Conservation (phyloP, 805 yeast species). For the Trichomonascus vanleenenianus region DNA sequence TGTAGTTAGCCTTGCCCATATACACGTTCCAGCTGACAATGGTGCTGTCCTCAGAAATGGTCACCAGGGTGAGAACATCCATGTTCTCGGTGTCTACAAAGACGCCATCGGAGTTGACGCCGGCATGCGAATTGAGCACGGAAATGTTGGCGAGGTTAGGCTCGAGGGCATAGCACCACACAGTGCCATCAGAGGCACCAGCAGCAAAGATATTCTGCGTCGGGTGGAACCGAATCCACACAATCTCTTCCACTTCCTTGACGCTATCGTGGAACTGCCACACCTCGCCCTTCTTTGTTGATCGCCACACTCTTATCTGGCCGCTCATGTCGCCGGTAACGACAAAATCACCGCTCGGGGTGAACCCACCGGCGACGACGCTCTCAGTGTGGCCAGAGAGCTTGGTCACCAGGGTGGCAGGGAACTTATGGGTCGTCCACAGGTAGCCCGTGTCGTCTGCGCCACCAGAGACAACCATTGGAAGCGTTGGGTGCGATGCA, state of each 20-base stretch:
- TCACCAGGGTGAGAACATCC: constrained; percentile 56
- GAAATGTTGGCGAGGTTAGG: constrained; percentile 47
- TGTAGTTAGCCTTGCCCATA: constrained; percentile 59
- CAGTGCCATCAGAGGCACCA: constrained; percentile 88
- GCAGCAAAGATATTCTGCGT: constrained; percentile 71
- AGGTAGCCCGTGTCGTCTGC: constrained; percentile 85
- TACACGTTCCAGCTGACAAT: constrained; percentile 87
- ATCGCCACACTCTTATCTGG: constrained; percentile 61
- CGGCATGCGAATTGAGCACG: constrained; percentile 50
- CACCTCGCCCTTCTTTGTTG: constrained; percentile 69
- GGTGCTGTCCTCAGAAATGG: constrained; percentile 78
- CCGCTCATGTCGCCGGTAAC: constrained; percentile 97
- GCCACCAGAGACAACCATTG: constrained; percentile 85
- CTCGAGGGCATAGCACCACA: constrained; percentile 81
- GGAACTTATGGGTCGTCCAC: constrained; percentile 83
- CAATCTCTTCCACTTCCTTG: constrained; percentile 85
- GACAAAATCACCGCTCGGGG: constrained; percentile 70
- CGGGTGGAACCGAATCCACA: constrained; percentile 80
- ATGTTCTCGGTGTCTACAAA: constrained; percentile 58
- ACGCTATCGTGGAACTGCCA: constrained; percentile 68
- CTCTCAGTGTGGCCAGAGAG: constrained; percentile 81
- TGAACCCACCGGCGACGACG: constrained; percentile 76
- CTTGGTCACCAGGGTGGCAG: constrained; percentile 72
- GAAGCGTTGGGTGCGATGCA: constrained; percentile 77
- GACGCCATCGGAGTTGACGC: constrained; percentile 71